These are phyloP conservation scores for Prasinococcaceae sp. DNA, from an alignment of 139 green algal species.

Conservation along the genomic window DNA sequence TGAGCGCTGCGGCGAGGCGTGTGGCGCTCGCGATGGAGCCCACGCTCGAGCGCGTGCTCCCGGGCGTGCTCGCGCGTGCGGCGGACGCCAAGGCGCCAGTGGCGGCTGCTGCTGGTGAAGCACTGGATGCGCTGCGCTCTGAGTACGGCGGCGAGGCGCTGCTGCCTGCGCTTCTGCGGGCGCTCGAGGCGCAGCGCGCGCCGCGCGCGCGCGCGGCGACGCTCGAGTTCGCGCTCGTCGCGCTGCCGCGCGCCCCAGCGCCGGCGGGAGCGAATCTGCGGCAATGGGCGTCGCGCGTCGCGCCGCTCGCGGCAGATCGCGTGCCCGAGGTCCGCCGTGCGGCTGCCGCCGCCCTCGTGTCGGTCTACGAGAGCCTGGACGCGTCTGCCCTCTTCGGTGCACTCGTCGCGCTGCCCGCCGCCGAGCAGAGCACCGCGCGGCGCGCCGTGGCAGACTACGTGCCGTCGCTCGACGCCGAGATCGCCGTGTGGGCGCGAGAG, in stretches of 20 bases:
- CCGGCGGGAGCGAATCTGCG: slow-evolving; percentile 4
- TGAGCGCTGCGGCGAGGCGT: too few relatives aligned
- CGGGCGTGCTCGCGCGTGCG: slow-evolving; percentile 32
- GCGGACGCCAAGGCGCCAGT: slow-evolving; percentile 37
- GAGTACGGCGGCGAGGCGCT: slow-evolving; percentile 23
- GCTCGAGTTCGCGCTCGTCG: slow-evolving; percentile 32
- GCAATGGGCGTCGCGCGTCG: slow-evolving; percentile 25
- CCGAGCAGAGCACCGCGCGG: too few relatives aligned
- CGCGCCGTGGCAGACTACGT: too few relatives aligned
- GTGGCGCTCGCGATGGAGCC: too few relatives aligned
- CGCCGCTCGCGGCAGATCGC: slow-evolving; percentile 31
- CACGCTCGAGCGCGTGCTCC: slow-evolving; percentile 47
- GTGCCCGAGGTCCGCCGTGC: slow-evolving; percentile 33
- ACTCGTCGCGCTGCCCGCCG: too few relatives aligned
- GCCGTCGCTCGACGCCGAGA: too few relatives aligned
- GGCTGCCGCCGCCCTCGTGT: slow-evolving; percentile 20
- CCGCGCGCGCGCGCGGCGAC: slow-evolving; percentile 31
- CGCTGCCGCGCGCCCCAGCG: not conserved
- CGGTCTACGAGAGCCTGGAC: slow-evolving; percentile 23
- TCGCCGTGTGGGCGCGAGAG: too few relatives aligned
- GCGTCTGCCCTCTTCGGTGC: too few relatives aligned
- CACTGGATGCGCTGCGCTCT: slow-evolving; percentile 8
- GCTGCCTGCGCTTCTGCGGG: slow-evolving; percentile 27
- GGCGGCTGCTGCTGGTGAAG: not conserved
- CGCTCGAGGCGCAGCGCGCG: slow-evolving; percentile 25